Percentiles rank a stretch among this genome's conserved stretches.
These are phyloP conservation scores for Pilobolus umbonatus DNA, from an alignment of 192 early-diverging fungal genomes.

Conservation along the genomic window DNA sequence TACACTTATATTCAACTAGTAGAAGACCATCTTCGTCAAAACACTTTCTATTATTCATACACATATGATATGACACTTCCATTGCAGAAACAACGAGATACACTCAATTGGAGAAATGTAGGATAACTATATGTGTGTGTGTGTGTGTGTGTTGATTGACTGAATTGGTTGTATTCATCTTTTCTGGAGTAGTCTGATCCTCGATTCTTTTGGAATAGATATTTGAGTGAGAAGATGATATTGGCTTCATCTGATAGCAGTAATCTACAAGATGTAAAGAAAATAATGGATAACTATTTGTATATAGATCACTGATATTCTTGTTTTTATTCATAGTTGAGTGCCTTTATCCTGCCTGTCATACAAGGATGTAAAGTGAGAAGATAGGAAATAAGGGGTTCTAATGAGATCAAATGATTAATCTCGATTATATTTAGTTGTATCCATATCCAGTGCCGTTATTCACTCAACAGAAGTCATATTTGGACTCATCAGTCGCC, in stretches of 20 bases:
- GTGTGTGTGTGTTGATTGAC: neutral
- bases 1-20: conserved; percentile 35
- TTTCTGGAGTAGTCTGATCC: conserved; percentile 62
- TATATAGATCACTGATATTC: conserved; percentile 16
- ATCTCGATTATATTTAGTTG: conserved; percentile 41
- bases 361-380: conserved; percentile 78
- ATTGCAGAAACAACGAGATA: conserved; percentile 58
- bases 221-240: conserved; percentile 63
- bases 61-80: conserved; percentile 77
- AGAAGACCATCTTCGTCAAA: conserved; percentile 39
- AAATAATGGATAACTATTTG: conserved; percentile 22
- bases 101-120: conserved; percentile 10
- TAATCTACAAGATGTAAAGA: conserved; percentile 12
- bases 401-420: neutral
- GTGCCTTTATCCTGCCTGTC: conserved; percentile 84
- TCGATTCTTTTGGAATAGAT: conserved; percentile 89
- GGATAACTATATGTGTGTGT: neutral
- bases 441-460: conserved; percentile 50
- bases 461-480: conserved; percentile 64
- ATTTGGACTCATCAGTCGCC: conserved; percentile 79
- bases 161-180: neutral
- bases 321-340: conserved; percentile 38
- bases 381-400: neutral
- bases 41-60: conserved; percentile 74
- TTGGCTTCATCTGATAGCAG: conserved; percentile 29